Conservation (phyloP, 2,329 filamentous ascomycete species). For the Penicillium sp. region DNA sequence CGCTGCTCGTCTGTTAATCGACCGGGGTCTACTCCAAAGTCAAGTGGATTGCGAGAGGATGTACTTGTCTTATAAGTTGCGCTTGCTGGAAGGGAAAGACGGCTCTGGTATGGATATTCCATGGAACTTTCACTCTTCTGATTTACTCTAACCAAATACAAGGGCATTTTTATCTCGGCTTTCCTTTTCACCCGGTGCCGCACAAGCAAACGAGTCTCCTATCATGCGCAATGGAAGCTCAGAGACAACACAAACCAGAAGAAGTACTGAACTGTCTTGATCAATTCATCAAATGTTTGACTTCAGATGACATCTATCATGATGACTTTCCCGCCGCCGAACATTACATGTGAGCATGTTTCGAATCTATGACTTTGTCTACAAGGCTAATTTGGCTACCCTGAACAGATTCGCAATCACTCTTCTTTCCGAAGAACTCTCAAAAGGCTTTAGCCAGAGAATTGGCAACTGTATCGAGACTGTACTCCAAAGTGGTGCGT, state of each 20-base stretch:
- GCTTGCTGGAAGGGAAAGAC: not conserved
- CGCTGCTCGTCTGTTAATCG: not conserved
- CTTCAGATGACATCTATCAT: constrained; percentile 1
- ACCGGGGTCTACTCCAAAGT: not conserved
- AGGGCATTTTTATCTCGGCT: constrained; percentile 1
- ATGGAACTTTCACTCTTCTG: not conserved
- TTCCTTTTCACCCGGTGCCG: not conserved
- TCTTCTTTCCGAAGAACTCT: not conserved
- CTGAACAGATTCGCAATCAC: constrained; percentile 1
- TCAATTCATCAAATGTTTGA: not conserved
- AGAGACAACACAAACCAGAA: constrained; percentile 61
- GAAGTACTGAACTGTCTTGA: constrained; percentile 46
- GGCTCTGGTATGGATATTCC: not conserved
- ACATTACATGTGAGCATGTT: constrained; percentile 3
- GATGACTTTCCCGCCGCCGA: not conserved
- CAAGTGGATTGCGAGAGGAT: not conserved
- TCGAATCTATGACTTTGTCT: too few species aligned
- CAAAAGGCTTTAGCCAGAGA: not conserved
- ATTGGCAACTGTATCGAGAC: not conserved
- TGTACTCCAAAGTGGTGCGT: constrained; percentile 1
- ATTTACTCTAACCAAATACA: not conserved
- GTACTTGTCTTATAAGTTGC: constrained; percentile 5
- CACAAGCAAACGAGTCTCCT: constrained; percentile 53
- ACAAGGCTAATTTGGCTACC: not conserved
- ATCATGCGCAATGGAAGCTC: constrained; percentile 76